Base-by-base conservation (phyloP, 2,329 filamentous ascomycete species). In the Botrytis byssoidea region DNA sequence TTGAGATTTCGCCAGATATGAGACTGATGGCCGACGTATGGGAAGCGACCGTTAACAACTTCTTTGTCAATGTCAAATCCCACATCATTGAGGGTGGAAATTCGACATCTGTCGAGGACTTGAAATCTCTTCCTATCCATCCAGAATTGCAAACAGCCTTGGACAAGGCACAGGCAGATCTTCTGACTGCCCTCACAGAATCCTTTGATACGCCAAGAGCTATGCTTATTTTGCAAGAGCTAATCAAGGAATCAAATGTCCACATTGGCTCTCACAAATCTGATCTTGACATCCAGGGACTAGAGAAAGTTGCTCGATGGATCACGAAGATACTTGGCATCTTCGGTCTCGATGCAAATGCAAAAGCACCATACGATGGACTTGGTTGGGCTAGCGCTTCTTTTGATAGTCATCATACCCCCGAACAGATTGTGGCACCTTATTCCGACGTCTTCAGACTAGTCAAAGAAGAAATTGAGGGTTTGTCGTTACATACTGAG, bases 1-100 rank as follows among this genome's bases (percentile, higher is more conserved):
- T 98, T 46, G 95, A 98, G 80, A 96, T 98, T 75, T 95, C 94
- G 0, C 90, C 92, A 2, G 93, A 95, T 72, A 90, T 97, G 83
- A 87, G 93, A 74, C 90, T 89, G 61, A 89, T 91, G 78, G 92
- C 92, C 10, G 88, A 90, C 74, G 89, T 87, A 63, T 97, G 94
- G 92, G 95, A 98, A 60, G 71, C 29, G 25, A 73, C 64, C 32
- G 64, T 73, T 3, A 73, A 73, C 25, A 89, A 89, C 78, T 90
- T 89, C 79, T 90, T 90, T 78, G 85, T 83, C 73, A 88, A 87
- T 70, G 85, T 85, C 37, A 74, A 74, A 32, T 64, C 72, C 10
- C 51, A 72, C 8, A 48, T 65, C 22, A 70, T 66, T 10, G 71
- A 73, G 40, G 71, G 64, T 48, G 64, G 65, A 18, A 48, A 67